Percentiles rank a stretch among this genome's conserved stretches.
These are phyloP conservation scores for Tuber microsphaerosporum DNA, from an alignment of 495 filamentous ascomycete genomes.

Conservation along the genomic window DNA sequence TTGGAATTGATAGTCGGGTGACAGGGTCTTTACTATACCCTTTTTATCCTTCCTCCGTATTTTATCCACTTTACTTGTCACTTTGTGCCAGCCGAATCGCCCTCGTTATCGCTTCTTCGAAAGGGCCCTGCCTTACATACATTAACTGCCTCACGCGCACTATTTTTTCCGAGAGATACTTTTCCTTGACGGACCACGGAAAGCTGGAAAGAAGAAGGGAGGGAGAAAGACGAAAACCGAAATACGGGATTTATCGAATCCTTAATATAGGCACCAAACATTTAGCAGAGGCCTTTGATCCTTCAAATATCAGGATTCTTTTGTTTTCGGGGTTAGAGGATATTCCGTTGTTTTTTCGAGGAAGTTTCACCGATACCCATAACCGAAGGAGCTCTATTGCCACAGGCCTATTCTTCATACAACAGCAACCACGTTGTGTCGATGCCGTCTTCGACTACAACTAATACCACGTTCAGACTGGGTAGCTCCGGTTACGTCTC, in stretches of 20 bases:
- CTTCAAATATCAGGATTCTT: neutral
- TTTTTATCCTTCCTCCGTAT: slow-evolving; percentile 14
- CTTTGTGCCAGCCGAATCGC: slow-evolving; percentile 17
- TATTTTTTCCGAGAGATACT: slow-evolving; percentile 12
- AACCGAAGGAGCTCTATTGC: slow-evolving; percentile 1
- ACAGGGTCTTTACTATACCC: slow-evolving; percentile 11
- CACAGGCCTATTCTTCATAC: neutral
- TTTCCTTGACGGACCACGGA: slow-evolving; percentile 10
- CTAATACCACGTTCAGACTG: slow-evolving; percentile 13
- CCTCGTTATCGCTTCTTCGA: slow-evolving; percentile 19
- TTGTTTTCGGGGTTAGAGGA: neutral
- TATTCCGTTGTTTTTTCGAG: neutral
- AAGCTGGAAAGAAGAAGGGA: slow-evolving; percentile 13
- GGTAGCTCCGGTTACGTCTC: slow-evolving; percentile 16
- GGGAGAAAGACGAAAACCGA: slow-evolving; percentile 5
- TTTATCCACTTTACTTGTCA: slow-evolving; percentile 11
- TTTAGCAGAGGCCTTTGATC: neutral
- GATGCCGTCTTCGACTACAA: slow-evolving; percentile 21
- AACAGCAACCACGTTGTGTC: slow-evolving; percentile 5
- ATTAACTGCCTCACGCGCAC: slow-evolving; percentile 34
- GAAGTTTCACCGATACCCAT: neutral
- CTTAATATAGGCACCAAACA: neutral
- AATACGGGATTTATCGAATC: neutral
- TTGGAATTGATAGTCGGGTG: slow-evolving; percentile 24
- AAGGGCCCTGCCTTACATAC: slow-evolving; percentile 19